Base-by-base conservation (phyloP, 352 stramenopile genomes). In the Pythium brachiatum region DNA sequence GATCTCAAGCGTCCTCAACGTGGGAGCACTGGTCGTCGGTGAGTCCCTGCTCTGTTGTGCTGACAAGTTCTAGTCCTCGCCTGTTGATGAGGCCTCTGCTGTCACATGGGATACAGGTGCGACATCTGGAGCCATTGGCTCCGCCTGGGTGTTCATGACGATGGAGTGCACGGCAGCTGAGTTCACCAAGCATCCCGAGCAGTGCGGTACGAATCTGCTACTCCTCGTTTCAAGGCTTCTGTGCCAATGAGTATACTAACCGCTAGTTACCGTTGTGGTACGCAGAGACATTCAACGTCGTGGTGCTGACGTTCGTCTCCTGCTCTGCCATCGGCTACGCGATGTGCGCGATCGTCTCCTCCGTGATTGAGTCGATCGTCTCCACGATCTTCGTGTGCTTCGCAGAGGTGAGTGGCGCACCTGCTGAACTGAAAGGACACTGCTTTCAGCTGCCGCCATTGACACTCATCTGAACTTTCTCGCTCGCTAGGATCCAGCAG, bases 331-430 rank as follows among this genome's bases (percentile, higher is more conserved):
- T 94, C 55, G 84, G 84, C 25, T 95, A 92, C 60, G 81, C 84
- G 44, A 94, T 95, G 83, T 95, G 83, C 58, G 76, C 80, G 39
- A 88, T 92, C 58, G 76, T 94, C 58, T 94, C 84, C 50, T 90
- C 84, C 8, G 81, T 94, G 27, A 64, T 95, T 39, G 86, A 95
- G 66, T 91, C 79, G 38, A 88, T 92, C 51, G 86, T 95, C 16
- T 72, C 82, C 29, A 95, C 86, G 21, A 89, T 95, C 61, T 95
- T 92, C 58, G 85, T 95, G 26, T 94, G 86, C 69, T 94, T 95
- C 67, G 86, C 86, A 16, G 81, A 91, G 79, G 86, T 95, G 62
- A 52, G 78, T 79, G 44, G 7, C 20, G 21, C 16, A 26, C 2
- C 38, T 9, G 38, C n/a, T 2, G 15, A 23, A 16, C 12, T 15